Evolutionary conservation across 148 eudicot species (phyloP).

Genomic region (Fallopia convolvulus): DNA sequence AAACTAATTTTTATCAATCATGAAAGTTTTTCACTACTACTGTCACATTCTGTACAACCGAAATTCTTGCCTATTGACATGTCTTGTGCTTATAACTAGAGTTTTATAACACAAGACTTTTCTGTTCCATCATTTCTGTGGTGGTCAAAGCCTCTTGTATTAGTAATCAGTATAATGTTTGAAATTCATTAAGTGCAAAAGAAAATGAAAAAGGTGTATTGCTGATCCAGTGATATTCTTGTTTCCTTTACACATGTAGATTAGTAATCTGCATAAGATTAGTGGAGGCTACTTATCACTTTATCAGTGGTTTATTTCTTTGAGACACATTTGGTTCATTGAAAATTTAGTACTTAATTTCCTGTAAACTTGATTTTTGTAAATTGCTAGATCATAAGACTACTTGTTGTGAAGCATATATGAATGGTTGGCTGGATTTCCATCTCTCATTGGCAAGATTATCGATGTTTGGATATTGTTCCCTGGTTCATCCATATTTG

Average conservation of each 20-base stretch:
- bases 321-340: background rate
- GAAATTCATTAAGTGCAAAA: background rate
- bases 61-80: background rate
- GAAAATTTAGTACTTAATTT: background rate
- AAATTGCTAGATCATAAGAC: background rate
- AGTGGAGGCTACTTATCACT: background rate
- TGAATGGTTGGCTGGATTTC: background rate
- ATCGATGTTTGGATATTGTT: background rate
- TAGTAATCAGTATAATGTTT: background rate
- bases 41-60: background rate
- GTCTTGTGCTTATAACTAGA: background rate
- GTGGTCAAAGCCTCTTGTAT: background rate
- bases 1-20: background rate
- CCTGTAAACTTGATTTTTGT: background rate
- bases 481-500: background rate
- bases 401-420: background rate
- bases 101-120: background rate
- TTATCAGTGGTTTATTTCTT: background rate
- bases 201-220: background rate
- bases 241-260: background rate
- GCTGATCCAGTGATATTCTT: background rate
- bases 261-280: background rate
- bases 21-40: background rate
- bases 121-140: background rate
- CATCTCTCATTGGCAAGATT: background rate